A percentile compares a stretch with the other conserved stretches of the same genome.
Conservation (phyloP, 768 basidiomycete species). For the Amanita thiersii region DNA sequence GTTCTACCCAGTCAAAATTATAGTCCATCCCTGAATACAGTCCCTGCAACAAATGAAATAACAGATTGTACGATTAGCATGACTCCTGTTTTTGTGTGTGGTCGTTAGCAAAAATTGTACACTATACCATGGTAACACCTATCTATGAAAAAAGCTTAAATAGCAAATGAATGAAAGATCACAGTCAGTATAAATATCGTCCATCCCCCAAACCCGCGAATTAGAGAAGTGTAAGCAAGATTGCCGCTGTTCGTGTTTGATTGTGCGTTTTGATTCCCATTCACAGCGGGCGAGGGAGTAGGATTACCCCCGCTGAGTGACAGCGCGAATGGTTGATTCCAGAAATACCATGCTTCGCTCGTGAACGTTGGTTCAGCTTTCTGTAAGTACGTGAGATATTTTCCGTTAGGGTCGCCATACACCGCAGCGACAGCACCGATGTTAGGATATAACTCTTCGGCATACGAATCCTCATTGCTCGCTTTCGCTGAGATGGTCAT, state of each 20-base stretch:
- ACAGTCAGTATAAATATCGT: no score
- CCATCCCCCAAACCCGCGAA: no score
- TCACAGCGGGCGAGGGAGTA: no score
- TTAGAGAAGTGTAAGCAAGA: no score
- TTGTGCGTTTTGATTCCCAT: no score
- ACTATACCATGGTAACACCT: neutral
- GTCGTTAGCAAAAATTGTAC: neutral
- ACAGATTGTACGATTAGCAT: neutral
- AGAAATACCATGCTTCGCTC: constrained; percentile 39
- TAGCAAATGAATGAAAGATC: no score
- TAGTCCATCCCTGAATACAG: constrained; percentile 5
- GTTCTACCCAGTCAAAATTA: constrained; percentile 1
- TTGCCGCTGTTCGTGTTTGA: no score
- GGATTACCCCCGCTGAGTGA: no score
- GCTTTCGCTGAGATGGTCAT: constrained; percentile 34
- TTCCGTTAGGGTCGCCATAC: constrained; percentile 57
- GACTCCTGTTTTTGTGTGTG: neutral
- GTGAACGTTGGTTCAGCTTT: constrained; percentile 29
- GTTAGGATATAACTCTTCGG: constrained; percentile 45
- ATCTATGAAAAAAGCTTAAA: neutral
- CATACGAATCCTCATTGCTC: constrained; percentile 26
- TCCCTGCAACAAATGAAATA: neutral
- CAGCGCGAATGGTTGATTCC: constrained; percentile 53
- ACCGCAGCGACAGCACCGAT: constrained; percentile 47
- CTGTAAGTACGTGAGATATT: constrained; percentile 42